Base-by-base conservation (phyloP, 2,329 filamentous ascomycete genomes). In the Fusarium phyllophilum region DNA sequence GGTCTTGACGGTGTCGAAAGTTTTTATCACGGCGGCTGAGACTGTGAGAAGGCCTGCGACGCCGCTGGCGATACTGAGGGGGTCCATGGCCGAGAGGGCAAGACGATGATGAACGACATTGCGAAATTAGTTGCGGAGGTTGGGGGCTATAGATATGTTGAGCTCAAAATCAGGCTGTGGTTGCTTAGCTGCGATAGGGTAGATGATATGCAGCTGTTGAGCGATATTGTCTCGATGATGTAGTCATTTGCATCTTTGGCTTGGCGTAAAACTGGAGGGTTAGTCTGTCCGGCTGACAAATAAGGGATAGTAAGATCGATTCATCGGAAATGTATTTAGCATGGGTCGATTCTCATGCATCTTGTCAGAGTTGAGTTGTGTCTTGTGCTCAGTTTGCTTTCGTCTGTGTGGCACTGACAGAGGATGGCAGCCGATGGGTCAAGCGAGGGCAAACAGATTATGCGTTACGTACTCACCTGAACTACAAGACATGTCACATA, bases 51-150 rank as follows among this genome's bases (percentile, higher is more conserved):
- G 66, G 22, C 66, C 67, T 29, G 66, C 67, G 31, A 70, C 36
- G 3, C 67, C 67, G 36, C 67, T 70, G 46, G 58, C 66, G 24
- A 70, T 42, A 8, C 67, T 70, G 18, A 70, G 67, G 13, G 66
- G 45, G 8, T 70, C 67, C 67, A 70, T 70, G 33, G 26, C 8
- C 5, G 17, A 14, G 13, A 13, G 24, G 5, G 24, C 6, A 14
- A 9, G 13, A 12, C n/a, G 39, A 22, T 4, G 24, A 54, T 8
- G 22, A 49, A 54, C 5, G 34, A 8, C n/a, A 15, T 29, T 42
- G 41, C 12, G 17, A 48, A 29, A 34, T 34, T 7, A 26, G n/a
- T 39, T 41, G 48, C 6, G 42, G 26, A 58, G 46, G 24, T 39
- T 68, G 62, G 46, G 45, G 46, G 31, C 45, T 41, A 42, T 42